Base-by-base conservation (phyloP, 306 rosid species). In the Acacia confusa region DNA sequence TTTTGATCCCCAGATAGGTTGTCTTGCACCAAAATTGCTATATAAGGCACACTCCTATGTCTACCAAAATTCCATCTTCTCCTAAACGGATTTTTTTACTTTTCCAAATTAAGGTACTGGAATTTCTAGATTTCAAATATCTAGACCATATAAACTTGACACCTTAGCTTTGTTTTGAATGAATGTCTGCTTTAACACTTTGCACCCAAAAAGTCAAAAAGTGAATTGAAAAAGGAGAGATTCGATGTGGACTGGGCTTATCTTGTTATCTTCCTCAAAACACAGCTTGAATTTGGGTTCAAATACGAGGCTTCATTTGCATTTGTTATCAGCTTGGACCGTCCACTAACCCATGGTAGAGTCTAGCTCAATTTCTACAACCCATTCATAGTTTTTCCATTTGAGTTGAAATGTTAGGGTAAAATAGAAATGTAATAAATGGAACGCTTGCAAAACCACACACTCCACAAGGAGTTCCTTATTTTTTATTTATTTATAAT, bases 11-110 rank as follows among this genome's bases (percentile, higher is more conserved):
- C 60, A 25, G 43, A 38, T 30, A 1, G 4, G 38, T 57, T 45
- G 41, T 53, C 36, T 43, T 65, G 68, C 20, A 44, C 63, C 55
- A 78, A 14, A 47, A 47, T 14, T 47, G 53, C 53, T 15, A 47
- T 47, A 12, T 12, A 44, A 11, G 50, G 16, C 13, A 44, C 16
- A 12, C 3, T 44, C 3, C 50, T 44, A 47, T 6, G 4, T 47
- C 50, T 44, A 79, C 24, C 75, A 57, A 30, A 24, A 34, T 73
- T 44, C 16, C 27, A 34, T 44, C 67, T 36, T 77, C 85, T 82
- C 25, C 72, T 11, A 47, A 27, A 43, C 4, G 10, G 24, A 68
- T 14, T 67, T 45, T 28, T 55, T 66, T 58, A 55, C 72, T 52
- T 68, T 3, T 34, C 44, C 0, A 41, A 67, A 57, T 24, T 50